Conservation (phyloP, 192 early-diverging fungal species). For the Coemansia sp. region DNA sequence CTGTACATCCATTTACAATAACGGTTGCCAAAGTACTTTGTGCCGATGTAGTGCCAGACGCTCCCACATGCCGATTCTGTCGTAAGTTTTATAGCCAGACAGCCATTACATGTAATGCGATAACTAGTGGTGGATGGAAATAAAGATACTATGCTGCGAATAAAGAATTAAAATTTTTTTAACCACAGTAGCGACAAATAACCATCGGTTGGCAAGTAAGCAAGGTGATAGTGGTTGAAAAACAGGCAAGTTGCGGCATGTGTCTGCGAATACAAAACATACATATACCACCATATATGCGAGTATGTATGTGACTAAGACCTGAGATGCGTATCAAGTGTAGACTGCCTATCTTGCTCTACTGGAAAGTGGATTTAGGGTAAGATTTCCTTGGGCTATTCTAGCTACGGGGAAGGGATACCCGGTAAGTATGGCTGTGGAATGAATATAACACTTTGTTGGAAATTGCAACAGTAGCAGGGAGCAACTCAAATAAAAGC, state of each 20-base stretch:
- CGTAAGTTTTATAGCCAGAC: conserved; percentile 14
- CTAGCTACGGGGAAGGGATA: conserved; percentile 45
- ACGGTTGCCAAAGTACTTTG: not conserved
- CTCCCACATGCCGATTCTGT: conserved; percentile 31
- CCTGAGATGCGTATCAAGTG: not conserved
- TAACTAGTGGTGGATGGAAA: not conserved
- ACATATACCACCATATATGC: not conserved
- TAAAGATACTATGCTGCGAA: not conserved
- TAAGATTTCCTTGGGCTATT: conserved; percentile 23
- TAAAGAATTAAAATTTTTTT: not conserved
- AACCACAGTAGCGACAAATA: conserved; percentile 22
- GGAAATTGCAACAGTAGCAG: not conserved
- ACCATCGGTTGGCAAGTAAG: conserved; percentile 12
- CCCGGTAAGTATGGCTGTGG: conserved; percentile 28
- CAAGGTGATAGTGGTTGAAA: conserved; percentile 3
- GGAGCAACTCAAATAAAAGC: not conserved
- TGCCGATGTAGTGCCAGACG: conserved; percentile 15
- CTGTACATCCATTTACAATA: not conserved
- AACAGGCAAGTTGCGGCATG: too few relatives aligned
- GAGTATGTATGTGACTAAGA: not conserved
- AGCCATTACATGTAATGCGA: not conserved
- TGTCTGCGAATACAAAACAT: not conserved
- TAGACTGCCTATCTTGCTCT: conserved; percentile 46
- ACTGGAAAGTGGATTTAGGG: conserved; percentile 31
- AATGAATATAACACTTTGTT: not conserved